phyloP scores from a whole-genome alignment of 257 asterid species.

The Capsicum pubescens region DNA sequence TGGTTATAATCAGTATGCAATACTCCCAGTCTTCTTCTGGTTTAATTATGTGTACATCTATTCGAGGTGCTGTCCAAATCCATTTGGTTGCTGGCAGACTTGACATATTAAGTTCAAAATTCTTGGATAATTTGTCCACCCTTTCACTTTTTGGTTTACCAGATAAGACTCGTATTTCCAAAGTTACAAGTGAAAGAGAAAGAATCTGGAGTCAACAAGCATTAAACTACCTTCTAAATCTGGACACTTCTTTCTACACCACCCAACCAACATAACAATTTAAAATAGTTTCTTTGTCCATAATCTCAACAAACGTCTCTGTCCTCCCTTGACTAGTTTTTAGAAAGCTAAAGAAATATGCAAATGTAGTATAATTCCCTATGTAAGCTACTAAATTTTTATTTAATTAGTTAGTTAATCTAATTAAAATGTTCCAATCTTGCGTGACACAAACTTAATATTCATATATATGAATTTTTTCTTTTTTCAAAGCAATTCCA shows the following conservation, averaged over 20 bases:
- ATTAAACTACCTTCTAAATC: slow-evolving; percentile 62
- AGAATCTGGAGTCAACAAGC: slow-evolving; percentile 31
- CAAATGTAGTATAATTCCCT: background rate
- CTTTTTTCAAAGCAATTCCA: background rate
- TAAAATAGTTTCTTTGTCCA: slow-evolving; percentile 4
- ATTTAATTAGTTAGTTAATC: slow-evolving; percentile 57
- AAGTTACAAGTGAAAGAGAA: slow-evolving; percentile 23
- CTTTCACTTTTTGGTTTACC: background rate
- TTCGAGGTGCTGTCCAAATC: background rate
- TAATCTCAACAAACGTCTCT: background rate
- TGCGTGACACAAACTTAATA: background rate
- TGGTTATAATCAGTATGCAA: background rate
- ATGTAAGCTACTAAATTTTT: slow-evolving; percentile 5
- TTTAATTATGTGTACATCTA: no score
- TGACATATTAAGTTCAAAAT: background rate
- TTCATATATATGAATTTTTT: slow-evolving; percentile 26
- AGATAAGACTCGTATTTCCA: background rate
- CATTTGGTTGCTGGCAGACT: background rate
- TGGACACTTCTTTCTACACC: slow-evolving; percentile 36
- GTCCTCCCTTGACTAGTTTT: background rate
- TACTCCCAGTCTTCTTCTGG: background rate
- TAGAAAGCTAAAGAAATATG: no score
- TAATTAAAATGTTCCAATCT: slow-evolving; percentile 32
- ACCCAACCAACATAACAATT: slow-evolving; percentile 2
- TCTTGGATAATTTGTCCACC: background rate